These are phyloP conservation scores for Cytospora mali DNA, from an alignment of 2,329 filamentous ascomycete species.

Conservation along the genomic window DNA sequence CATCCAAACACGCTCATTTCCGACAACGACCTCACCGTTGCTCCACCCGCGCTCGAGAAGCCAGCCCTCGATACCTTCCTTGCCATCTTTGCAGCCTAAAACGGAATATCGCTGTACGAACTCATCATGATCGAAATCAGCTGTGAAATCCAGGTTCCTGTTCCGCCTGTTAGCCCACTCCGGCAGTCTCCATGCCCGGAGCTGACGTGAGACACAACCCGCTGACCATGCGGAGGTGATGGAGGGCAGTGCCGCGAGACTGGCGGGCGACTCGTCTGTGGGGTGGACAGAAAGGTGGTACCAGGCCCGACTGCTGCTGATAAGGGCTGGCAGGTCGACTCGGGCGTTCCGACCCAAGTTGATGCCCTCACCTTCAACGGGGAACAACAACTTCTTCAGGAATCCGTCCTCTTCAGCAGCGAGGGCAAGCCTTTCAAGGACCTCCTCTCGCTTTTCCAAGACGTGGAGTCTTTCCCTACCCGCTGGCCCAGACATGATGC, in stretches of 20 bases:
- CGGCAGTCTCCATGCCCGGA: conserved; percentile 88
- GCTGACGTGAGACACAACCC: conserved; percentile 85
- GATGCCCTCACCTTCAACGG: conserved; percentile 76
- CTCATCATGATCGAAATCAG: conserved; percentile 93
- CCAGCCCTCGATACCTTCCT: conserved; percentile 93
- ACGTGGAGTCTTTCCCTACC: conserved; percentile 76
- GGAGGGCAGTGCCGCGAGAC: conserved; percentile 70
- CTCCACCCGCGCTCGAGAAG: conserved; percentile 95
- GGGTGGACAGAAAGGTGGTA: conserved; percentile 92
- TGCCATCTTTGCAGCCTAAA: conserved; percentile 86
- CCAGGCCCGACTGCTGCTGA: conserved; percentile 89
- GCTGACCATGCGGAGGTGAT: conserved; percentile 90
- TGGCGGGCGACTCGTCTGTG: conserved; percentile 80
- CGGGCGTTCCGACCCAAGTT: conserved; percentile 76
- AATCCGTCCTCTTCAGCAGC: conserved; percentile 83
- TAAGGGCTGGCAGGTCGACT: conserved; percentile 72
- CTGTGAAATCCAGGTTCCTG: conserved; percentile 90
- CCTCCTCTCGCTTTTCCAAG: conserved; percentile 77
- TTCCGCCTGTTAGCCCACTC: conserved; percentile 97
- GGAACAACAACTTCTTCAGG: conserved; percentile 79
- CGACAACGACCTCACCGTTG: conserved; percentile 92
- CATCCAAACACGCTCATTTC: conserved; percentile 93
- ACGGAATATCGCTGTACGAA: conserved; percentile 81
- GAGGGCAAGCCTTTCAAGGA: conserved; percentile 84
- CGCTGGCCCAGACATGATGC: conserved; percentile 67